Percentiles rank a stretch among this genome's conserved stretches.
These are phyloP conservation scores for Orychophragmus violaceus DNA, from an alignment of 345 rosid genomes.

Conservation along the genomic window DNA sequence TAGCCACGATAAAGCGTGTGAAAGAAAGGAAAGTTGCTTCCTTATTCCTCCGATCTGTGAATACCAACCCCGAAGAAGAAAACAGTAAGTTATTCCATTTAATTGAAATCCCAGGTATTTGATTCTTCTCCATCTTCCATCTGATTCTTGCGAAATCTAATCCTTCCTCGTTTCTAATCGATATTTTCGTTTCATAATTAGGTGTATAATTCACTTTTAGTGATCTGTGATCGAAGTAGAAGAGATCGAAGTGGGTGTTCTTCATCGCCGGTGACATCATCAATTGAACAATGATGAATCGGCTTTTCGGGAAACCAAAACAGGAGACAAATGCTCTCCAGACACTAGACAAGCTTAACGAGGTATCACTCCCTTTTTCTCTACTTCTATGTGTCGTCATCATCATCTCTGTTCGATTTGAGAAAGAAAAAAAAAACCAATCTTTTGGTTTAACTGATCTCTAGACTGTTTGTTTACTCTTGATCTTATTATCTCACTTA, in stretches of 20 bases:
- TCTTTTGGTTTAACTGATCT: not conserved
- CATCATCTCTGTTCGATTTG: not conserved
- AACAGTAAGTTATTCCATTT: not conserved
- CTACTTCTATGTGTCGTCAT: not conserved
- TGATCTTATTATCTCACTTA: not conserved
- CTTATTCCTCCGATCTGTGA: slow-evolving; percentile 8
- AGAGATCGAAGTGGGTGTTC: slow-evolving; percentile 34
- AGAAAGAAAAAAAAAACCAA: not conserved
- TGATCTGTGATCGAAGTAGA: not conserved
- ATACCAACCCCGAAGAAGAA: not conserved
- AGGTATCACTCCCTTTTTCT: slow-evolving; percentile 27
- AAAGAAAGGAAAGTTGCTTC: slow-evolving; percentile 7
- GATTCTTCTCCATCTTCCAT: not conserved
- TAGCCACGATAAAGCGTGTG: no score
- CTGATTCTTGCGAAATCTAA: not conserved
- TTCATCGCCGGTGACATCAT: not conserved
- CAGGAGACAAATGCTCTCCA: slow-evolving; percentile 69
- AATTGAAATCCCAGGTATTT: slow-evolving; percentile 13
- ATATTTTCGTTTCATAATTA: not conserved
- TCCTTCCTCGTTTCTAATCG: not conserved
- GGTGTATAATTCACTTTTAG: not conserved
- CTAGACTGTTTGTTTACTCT: not conserved
- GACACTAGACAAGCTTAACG: slow-evolving; percentile 70
- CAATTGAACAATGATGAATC: slow-evolving; percentile 56
- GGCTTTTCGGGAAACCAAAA: slow-evolving; percentile 85